Base-by-base conservation (phyloP, 768 basidiomycete species). In the Leccinum imitatum region DNA sequence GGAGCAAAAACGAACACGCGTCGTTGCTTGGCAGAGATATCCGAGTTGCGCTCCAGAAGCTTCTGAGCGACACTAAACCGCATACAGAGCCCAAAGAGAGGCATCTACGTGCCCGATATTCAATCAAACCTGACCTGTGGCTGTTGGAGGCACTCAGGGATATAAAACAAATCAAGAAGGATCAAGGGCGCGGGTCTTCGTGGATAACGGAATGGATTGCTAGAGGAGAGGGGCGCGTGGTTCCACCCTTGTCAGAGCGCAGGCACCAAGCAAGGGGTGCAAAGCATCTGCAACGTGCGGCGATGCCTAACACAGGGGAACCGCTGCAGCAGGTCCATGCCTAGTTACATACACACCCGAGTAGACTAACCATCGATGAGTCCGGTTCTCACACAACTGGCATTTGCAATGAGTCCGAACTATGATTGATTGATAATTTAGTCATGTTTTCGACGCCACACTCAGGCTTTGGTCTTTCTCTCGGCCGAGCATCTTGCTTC, bases 1-100 rank as follows among this genome's bases (percentile, higher is more conserved):
- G 78, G 54, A 75, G 82, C 63, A 69, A 70, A 14, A 76, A 76
- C 3, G 65, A 71, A n/a, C 75, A 78, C 30, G 77, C 80, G 1
- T 60, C 69, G 35, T 56, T 71, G 15, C 71, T 85, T 19, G 82
- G 80, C 2, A 66, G 73, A 14, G 73, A 74, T 14, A 72, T 87
- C 35, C 67, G 82, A 17, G 73, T 78, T 1, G 72, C 76, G 15
- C 76, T 86, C 9, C 66, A 77, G 61, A 61, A 63, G 5, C 71
- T 79, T 19, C 63, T 78, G 1, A 50, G 25, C 11, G 60, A 67
- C 8, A 69, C 63, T 2, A 41, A 44, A 31, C 67, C 69, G 2
- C 48, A 56, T n/a, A 6, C 55, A 11, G 64, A 64, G n/a, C 71
- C 73, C 48, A 52, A 60, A 19, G 65, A 66, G 17, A 61, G 51